Percentiles rank a stretch among this genome's conserved stretches.
Conservation (phyloP, 768 basidiomycete species). For the Collybia nuda region DNA sequence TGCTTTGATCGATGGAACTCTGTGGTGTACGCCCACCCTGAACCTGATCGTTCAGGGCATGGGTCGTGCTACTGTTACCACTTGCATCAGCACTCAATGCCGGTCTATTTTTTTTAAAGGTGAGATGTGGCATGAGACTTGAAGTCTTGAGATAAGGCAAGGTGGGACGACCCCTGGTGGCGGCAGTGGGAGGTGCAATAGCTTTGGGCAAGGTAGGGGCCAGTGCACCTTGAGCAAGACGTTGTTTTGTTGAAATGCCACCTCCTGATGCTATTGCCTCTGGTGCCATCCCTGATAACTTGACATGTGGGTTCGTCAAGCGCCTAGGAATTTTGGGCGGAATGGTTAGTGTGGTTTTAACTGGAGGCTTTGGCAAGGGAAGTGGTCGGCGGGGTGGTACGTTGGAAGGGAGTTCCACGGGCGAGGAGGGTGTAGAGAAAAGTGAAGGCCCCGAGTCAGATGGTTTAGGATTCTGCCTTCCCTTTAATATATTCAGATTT, state of each 20-base stretch:
- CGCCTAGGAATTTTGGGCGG: slow-evolving; percentile 16
- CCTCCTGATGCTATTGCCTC: slow-evolving; percentile 22
- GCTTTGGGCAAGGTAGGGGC: slow-evolving; percentile 35
- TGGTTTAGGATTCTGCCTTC: background rate
- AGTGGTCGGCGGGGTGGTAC: background rate
- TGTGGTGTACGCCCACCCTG: background rate
- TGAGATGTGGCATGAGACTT: slow-evolving; percentile 25
- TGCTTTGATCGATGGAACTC: slow-evolving; percentile 1
- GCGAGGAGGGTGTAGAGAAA: background rate
- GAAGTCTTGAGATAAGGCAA: background rate
- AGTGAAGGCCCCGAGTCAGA: background rate
- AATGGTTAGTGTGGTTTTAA: slow-evolving; percentile 5
- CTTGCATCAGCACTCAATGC: slow-evolving; percentile 1
- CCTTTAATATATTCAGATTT: no score
- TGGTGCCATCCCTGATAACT: slow-evolving; percentile 12
- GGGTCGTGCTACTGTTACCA: background rate
- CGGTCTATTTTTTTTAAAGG: slow-evolving; percentile 40
- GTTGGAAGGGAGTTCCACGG: background rate
- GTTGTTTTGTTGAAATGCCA: slow-evolving; percentile 51
- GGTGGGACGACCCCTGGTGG: slow-evolving; percentile 11
- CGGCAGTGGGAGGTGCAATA: slow-evolving; percentile 8
- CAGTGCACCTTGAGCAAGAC: slow-evolving; percentile 40
- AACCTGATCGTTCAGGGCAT: no score
- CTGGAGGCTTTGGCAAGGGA: background rate
- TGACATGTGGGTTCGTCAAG: slow-evolving; percentile 20